These are phyloP conservation scores for Phytophthora pluvialis DNA, from an alignment of 352 stramenopile species.

Conservation along the genomic window DNA sequence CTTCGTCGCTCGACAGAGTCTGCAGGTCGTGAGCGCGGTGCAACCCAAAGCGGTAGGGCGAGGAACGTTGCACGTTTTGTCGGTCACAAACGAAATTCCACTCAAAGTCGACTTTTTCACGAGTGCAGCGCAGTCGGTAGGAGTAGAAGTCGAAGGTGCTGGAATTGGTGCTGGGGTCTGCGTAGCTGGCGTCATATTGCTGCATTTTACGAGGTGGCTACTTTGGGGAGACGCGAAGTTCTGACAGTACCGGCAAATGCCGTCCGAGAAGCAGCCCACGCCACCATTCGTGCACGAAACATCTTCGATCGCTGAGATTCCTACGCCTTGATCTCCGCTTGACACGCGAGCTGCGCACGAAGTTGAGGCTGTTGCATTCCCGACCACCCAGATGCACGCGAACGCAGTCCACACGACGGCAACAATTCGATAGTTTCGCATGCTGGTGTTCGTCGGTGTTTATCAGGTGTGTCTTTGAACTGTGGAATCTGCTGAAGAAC, in stretches of 20 bases:
- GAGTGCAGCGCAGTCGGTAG: slow-evolving; percentile 20
- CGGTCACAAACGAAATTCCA: slow-evolving; percentile 43
- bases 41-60: slow-evolving; percentile 37
- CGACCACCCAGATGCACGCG: slow-evolving; percentile 1
- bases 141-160: background rate
- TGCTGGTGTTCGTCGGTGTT: background rate
- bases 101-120: slow-evolving; percentile 30
- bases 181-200: background rate
- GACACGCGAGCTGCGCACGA: slow-evolving; percentile 23
- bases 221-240: slow-evolving; percentile 24
- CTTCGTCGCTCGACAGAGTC: slow-evolving; percentile 55
- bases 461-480: background rate
- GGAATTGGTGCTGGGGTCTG: background rate
- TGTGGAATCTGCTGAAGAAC: background rate
- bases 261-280: slow-evolving; percentile 37
- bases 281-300: slow-evolving; percentile 28
- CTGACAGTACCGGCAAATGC: slow-evolving; percentile 45
- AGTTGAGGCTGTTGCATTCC: background rate
- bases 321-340: slow-evolving; percentile 27
- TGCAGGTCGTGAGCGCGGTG: slow-evolving; percentile 42
- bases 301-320: slow-evolving; percentile 40
- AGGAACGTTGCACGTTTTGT: slow-evolving; percentile 34
- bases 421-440: slow-evolving; percentile 1
- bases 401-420: slow-evolving; percentile 11
- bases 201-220: slow-evolving; percentile 24